A percentile compares a stretch with the other conserved stretches of the same genome.
Conservation (phyloP, 2,329 filamentous ascomycete genomes). For the Aspergillus jensenii region DNA sequence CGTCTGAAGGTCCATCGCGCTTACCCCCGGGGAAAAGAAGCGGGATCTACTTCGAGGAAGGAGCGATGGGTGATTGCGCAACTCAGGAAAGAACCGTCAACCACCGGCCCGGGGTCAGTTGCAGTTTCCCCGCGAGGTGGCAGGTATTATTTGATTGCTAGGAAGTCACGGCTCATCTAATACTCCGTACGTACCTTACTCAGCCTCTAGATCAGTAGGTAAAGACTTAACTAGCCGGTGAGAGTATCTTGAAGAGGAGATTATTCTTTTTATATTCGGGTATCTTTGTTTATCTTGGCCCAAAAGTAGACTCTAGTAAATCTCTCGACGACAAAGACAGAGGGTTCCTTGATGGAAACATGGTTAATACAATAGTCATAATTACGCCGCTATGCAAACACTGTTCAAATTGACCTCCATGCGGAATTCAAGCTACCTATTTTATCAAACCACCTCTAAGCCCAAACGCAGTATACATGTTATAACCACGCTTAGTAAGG, state of each 20-base stretch:
- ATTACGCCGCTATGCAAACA: slow-evolving; percentile 25
- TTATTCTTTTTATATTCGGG: slow-evolving; percentile 13
- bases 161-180: neutral
- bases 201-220: too few relatives aligned
- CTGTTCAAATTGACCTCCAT: slow-evolving; percentile 3
- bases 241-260: slow-evolving; percentile 17
- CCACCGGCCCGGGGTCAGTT: neutral
- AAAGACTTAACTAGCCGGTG: too few relatives aligned
- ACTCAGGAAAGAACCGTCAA: neutral
- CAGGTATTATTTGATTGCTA: neutral
- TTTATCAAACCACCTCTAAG: neutral
- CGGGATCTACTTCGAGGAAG: neutral
- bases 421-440: neutral
- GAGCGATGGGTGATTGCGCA: too few relatives aligned
- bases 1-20: too few relatives aligned
- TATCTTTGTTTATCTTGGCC: slow-evolving; percentile 10
- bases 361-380: slow-evolving; percentile 14
- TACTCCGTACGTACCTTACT: too few relatives aligned
- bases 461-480: neutral
- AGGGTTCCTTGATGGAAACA: neutral
- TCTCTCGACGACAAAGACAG: neutral
- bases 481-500: slow-evolving; percentile 54
- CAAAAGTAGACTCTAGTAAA: slow-evolving; percentile 3
- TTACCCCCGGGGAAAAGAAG: too few relatives aligned
- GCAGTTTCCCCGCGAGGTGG: neutral